phyloP scores from a whole-genome alignment of 2,329 filamentous ascomycete species.

The Fusarium graminum region DNA sequence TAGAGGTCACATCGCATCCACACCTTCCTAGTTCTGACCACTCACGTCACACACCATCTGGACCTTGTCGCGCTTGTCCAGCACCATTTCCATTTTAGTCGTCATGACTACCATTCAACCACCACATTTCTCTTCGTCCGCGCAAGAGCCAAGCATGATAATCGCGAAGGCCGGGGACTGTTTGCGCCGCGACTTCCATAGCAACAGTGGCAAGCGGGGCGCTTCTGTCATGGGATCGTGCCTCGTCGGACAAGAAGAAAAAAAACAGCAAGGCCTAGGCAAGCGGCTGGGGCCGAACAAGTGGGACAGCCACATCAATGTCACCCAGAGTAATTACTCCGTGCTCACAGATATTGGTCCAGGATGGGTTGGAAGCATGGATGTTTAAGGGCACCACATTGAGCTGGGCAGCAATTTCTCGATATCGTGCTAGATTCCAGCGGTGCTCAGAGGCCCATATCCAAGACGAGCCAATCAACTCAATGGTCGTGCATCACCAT shows the following conservation, averaged over 20 bases:
- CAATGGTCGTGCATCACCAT: constrained; percentile 37
- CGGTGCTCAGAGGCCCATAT: constrained; percentile 27
- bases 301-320: constrained; percentile 25
- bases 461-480: constrained; percentile 40
- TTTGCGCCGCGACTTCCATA: constrained; percentile 1
- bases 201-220: constrained; percentile 12
- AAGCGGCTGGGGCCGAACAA: constrained; percentile 30
- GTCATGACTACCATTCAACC: constrained; percentile 41
- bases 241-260: background rate
- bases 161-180: constrained; percentile 1
- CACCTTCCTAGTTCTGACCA: constrained; percentile 34
- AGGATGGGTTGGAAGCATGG: constrained; percentile 19
- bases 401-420: constrained; percentile 30
- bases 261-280: constrained; percentile 17
- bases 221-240: background rate
- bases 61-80: constrained; percentile 34
- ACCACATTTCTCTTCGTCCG: constrained; percentile 33
- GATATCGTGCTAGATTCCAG: constrained; percentile 34
- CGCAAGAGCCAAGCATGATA: constrained; percentile 10
- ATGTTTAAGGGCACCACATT: constrained; percentile 27
- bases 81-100: constrained; percentile 43
- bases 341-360: constrained; percentile 1
- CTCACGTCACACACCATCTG: constrained; percentile 40
- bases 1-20: constrained; percentile 38
- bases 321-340: constrained; percentile 1